Evolutionary conservation across 73 alveolate species (phyloP), one percentile per base, ranked within the genome.

Genomic region (Uronychia setigera): DNA sequence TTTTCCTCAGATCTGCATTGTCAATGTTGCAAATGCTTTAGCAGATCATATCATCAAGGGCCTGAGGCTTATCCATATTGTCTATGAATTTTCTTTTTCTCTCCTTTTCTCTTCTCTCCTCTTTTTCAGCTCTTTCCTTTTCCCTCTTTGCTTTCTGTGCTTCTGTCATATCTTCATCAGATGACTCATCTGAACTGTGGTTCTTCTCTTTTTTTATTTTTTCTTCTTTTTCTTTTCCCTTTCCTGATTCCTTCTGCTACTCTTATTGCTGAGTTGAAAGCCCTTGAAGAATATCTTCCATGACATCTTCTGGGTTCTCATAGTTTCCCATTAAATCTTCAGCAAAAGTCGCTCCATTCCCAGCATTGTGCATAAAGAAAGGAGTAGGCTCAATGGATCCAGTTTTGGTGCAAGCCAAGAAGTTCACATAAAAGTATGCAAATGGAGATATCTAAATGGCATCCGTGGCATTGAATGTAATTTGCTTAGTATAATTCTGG

Each of bases 31-130:
- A 88, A 82, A 96, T 94, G 76, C 98, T 92, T 79, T 94, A 83
- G 78, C 98, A 92, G 77, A 96, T 96, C 91, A 96, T 87, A 78
- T 96, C 98, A 86, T 96, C 99, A 28, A 96, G 85, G 5, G 96
- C 93, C 30, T 59, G 80, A 77, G 67, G n/a, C 67, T 46, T 82
- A 80, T 27, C 85, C 67, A 46, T 46, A 5, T 46, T 5, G n/a
- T 46, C 67, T 11, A 46, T 5, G 67, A 46, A 46, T 19, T 46
- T 46, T 19, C 19, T 46, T 19, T 46, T 46, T 19, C 67, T 46
- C 67, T 46, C 67, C 67, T 46, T 46, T 46, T 46, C 67, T 46
- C 67, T 46, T 46, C 67, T 5, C 19, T 46, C 67, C 67, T 46
- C 67, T 19, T 19, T 46, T 19, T 46, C 67, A 11, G 67, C 67